Evolutionary conservation across 2,329 filamentous ascomycete species (phyloP).

Genomic region (Daldinia sp.): DNA sequence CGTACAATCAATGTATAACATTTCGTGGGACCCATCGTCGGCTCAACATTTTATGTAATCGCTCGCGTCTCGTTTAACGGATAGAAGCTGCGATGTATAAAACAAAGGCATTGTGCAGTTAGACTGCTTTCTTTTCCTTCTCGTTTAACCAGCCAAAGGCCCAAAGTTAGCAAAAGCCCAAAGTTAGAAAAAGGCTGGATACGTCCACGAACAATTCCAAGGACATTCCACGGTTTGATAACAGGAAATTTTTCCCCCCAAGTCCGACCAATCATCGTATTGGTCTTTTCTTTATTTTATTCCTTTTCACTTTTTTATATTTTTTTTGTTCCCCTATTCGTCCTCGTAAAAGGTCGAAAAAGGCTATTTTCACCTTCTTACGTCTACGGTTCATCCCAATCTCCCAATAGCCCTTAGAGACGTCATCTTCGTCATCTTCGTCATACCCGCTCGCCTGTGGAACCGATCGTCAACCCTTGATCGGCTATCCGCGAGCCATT

Average conservation of each 20-base stretch:
- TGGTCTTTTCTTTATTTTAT: background rate
- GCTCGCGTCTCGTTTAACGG: too few species aligned
- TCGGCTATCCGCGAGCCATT: conserved; percentile 3
- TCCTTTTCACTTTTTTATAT: background rate
- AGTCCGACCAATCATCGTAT: background rate
- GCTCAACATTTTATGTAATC: background rate
- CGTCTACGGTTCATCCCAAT: conserved; percentile 6
- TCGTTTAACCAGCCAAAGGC: background rate
- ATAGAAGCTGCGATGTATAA: conserved; percentile 1
- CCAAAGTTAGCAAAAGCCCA: background rate
- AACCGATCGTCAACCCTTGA: conserved; percentile 22
- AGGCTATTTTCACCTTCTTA: background rate
- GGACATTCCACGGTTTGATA: conserved; percentile 11
- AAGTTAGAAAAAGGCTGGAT: conserved; percentile 14
- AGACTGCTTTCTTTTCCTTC: conserved; percentile 11
- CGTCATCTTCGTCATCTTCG: conserved; percentile 34
- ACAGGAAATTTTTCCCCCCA: background rate
- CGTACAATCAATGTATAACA: background rate
- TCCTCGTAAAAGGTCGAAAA: background rate
- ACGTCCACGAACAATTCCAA: conserved; percentile 8
- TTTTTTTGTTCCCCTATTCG: background rate
- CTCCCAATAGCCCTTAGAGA: conserved; percentile 10
- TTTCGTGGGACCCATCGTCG: conserved; percentile 1
- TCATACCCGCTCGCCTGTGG: conserved; percentile 19
- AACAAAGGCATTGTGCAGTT: conserved; percentile 13